Evolutionary conservation across 1,284 basidiomycete species (phyloP).

Genomic region (Laetiporus sulphureus): DNA sequence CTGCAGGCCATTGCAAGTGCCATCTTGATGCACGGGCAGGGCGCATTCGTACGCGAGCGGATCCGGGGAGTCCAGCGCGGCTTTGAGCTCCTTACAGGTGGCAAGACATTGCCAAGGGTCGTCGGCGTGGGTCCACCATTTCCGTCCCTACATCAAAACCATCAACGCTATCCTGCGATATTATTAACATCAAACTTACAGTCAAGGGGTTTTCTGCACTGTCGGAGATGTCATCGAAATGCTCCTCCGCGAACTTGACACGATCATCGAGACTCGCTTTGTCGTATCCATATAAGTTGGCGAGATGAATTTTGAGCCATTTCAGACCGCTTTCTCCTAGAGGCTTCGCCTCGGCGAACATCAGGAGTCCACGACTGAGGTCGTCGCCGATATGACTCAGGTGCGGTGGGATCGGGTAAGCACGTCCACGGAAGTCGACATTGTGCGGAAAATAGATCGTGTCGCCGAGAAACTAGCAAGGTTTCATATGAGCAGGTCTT

Average conservation of each 20-base stretch:
- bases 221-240: constrained; percentile 77
- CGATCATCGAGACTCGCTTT: constrained; percentile 94
- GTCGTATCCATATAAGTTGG: constrained; percentile 92
- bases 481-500: not conserved
- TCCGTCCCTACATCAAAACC: constrained; percentile 39
- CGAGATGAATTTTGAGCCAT: constrained; percentile 89
- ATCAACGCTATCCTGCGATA: constrained; percentile 1
- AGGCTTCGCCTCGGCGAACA: constrained; percentile 78
- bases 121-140: constrained; percentile 91
- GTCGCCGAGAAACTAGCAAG: constrained; percentile 71
- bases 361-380: constrained; percentile 83
- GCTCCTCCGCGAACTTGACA: constrained; percentile 70
- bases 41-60: constrained; percentile 67
- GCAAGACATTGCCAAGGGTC: constrained; percentile 98
- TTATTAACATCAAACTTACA: constrained; percentile 31
- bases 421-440: constrained; percentile 95
- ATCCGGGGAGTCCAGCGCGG: constrained; percentile 71
- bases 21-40: constrained; percentile 97
- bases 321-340: constrained; percentile 75
- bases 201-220: constrained; percentile 81
- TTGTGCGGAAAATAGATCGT: constrained; percentile 95
- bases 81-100: constrained; percentile 81
- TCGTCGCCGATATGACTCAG: constrained; percentile 97
- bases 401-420: constrained; percentile 96
- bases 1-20: constrained; percentile 97